phyloP scores from a whole-genome alignment of 1,139 yeast genomes.

The Protomyces pachydermus region DNA sequence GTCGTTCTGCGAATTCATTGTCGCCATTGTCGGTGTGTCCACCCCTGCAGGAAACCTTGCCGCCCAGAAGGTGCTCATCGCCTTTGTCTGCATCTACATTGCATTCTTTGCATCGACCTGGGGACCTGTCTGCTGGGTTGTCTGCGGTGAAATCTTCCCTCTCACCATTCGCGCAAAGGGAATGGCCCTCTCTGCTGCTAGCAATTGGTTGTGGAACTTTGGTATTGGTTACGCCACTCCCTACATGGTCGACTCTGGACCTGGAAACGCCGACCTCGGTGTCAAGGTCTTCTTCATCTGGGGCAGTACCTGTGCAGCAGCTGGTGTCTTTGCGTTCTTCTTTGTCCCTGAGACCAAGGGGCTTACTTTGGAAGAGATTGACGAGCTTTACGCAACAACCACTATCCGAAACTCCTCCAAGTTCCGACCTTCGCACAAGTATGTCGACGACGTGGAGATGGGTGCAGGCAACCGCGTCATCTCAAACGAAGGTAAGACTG shows the following conservation, averaged over 20 bases:
- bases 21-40: conserved; percentile 61
- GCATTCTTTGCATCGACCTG: conserved; percentile 71
- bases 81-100: conserved; percentile 66
- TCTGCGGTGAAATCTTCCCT: conserved; percentile 68
- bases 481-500: not conserved
- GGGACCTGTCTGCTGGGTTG: conserved; percentile 80
- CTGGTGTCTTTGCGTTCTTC: conserved; percentile 55
- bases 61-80: conserved; percentile 46
- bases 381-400: conserved; percentile 34
- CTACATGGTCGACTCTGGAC: conserved; percentile 58
- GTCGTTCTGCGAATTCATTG: conserved; percentile 60
- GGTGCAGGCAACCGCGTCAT: not conserved
- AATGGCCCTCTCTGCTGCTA: conserved; percentile 66
- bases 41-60: conserved; percentile 38
- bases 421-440: not conserved
- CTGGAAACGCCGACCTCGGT: conserved; percentile 40
- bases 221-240: conserved; percentile 69
- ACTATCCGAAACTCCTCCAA: not conserved
- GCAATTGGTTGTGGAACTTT: conserved; percentile 76
- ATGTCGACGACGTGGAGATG: not conserved
- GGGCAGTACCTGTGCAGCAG: conserved; percentile 54
- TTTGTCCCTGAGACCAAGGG: conserved; percentile 70
- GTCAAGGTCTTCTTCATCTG: conserved; percentile 62
- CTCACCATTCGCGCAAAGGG: conserved; percentile 70
- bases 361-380: conserved; percentile 60